Evolutionary conservation across 345 rosid species (phyloP), one percentile per base, ranked within the genome.

Genomic region (Nasturtium officinale): DNA sequence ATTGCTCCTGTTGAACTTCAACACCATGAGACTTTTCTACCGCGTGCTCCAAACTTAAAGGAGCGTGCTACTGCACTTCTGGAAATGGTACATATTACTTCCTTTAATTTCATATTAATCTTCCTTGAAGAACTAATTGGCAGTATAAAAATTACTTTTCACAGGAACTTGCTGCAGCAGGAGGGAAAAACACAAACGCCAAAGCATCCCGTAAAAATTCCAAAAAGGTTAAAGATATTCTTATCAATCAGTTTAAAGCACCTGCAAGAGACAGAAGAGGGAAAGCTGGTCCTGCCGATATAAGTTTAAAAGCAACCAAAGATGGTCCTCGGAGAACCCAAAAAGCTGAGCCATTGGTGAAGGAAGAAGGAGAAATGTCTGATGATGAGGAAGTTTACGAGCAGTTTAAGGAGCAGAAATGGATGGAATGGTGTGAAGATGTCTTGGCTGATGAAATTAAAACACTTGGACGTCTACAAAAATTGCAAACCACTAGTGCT

Each of bases 371-470:
- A 54, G 99, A 96, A 78, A 96, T 96, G 98, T 96, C 99, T 9
- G 99, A 87, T 81, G 81, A 89, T 32, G 99, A 89, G 75, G 98
- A 89, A 83, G 87, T 96, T 25, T 87, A 89, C 50, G 98, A 92
- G 81, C 99, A 96, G 78, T 96, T 96, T 56, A 96, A 87, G 89
- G 98, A 92, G 85, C 91, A 85, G 58, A 96, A 96, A 83, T 96
- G 99, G 99, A 96, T 83, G 96, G 99, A 96, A 81, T 96, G 99
- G 99, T 96, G 99, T 81, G 91, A 90, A 83, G 99, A 90, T 77
- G 96, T 90, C 48, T 86, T 96, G 97, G 82, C 69, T 46, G 84
- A 72, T 70, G 94, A 92, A 79, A 84, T 86, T 54, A 92, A 81
- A 87, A 96, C 99, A 21, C 85, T 92, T 68, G 83, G 50, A 62